Conservation (phyloP, 441 rosid species). For the Syzygium malaccense region DNA sequence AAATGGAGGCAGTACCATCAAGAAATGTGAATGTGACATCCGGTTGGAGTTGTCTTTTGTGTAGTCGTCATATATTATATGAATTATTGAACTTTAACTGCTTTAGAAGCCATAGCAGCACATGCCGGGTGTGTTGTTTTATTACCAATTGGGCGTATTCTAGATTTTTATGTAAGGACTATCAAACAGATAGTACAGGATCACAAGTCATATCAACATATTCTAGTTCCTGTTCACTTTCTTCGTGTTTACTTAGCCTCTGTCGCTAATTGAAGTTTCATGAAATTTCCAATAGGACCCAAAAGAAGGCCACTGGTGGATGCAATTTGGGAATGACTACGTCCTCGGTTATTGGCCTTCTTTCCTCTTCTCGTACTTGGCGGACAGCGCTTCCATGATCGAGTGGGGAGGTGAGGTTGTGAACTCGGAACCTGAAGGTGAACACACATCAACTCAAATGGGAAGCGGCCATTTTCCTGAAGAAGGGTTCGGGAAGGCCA, state of each 20-base stretch:
- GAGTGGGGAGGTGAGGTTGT: conserved; percentile 64
- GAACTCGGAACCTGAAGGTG: conserved; percentile 38
- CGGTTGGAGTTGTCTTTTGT: background rate
- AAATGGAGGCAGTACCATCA: background rate
- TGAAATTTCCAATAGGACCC: conserved; percentile 26
- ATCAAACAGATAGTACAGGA: background rate
- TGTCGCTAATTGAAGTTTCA: background rate
- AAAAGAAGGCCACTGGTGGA: conserved; percentile 55
- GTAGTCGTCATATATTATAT: background rate
- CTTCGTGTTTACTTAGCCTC: background rate
- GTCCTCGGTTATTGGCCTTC: conserved; percentile 60
- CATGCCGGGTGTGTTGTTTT: background rate
- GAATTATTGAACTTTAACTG: background rate
- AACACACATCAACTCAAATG: conserved; percentile 53
- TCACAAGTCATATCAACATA: background rate
- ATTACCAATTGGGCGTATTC: background rate
- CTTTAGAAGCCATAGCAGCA: background rate
- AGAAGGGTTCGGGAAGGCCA: conserved; percentile 42
- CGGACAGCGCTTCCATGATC: conserved; percentile 41
- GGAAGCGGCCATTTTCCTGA: conserved; percentile 49
- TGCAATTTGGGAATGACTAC: conserved; percentile 41
- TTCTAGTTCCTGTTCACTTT: background rate
- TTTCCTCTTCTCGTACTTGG: conserved; percentile 39
- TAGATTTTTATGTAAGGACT: background rate
- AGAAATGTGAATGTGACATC: background rate